Evolutionary conservation across 768 basidiomycete genomes (phyloP), one percentile per base, ranked within the genome.

Genomic region (Chlorophyllum brunneum): DNA sequence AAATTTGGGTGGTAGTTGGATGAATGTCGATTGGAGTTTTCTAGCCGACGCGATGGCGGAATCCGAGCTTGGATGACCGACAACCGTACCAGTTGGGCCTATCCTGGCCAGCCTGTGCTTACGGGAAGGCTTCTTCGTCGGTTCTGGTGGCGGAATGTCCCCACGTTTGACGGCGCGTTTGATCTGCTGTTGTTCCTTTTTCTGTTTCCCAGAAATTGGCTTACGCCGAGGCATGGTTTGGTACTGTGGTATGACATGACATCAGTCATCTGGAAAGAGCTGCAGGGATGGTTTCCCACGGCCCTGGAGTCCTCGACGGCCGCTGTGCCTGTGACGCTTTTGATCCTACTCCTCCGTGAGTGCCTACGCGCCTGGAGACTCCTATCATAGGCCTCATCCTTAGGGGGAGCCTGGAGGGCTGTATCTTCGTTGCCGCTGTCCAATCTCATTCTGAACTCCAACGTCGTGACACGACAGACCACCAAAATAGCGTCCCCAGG

Each of bases 161-260:
- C 89, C 92, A 27, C 92, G 84, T 65, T 95, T 95, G 27, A 87
- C 68, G 3, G 93, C 92, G 20, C 92, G 85, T 60, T 89, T 91
- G 43, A 83, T 77, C 64, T 90, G 82, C 6, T 84, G 75, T 52
- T 88, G 80, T 1, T 79, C 83, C 56, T 86, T 90, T 58, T 83
- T 84, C 60, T 86, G 75, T 51, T 83, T 87, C 34, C 75, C 77
- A 0, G 85, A 88, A 8, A 71, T 74, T n/a, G 82, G 75, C 60
- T 77, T 79, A 42, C 70, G 69, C 33, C 79, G 76, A 57, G 70
- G 64, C 47, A 57, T 54, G n/a, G 20, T 1, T 10, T 18, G 39
- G 16, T 27, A 10, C 15, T 22, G 40, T 22, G 27, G 37, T 36
- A 11, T 39, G 43, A 5, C 13, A 38, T 38, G 5, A 39, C n/a